phyloP scores from a whole-genome alignment of 1,139 yeast species.

The Saccharomyces hybrid region DNA sequence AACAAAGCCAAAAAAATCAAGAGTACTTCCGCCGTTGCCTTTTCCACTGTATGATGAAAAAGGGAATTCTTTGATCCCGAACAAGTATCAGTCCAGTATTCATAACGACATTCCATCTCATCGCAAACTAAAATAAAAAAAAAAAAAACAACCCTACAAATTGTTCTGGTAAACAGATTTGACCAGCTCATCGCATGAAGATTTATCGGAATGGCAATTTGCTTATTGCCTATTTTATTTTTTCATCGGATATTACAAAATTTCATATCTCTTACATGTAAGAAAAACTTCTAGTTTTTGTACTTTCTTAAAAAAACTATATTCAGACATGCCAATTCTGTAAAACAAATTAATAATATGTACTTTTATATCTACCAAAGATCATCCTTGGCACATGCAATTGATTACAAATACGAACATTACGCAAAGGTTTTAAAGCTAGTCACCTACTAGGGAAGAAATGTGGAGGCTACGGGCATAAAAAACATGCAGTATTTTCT shows the following conservation, averaged over 20 bases:
- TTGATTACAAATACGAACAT: neutral
- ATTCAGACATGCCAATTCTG: neutral
- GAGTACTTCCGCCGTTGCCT: slow-evolving; percentile 5
- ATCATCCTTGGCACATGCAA: neutral
- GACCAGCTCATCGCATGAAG: neutral
- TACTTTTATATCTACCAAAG: neutral
- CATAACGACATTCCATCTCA: neutral
- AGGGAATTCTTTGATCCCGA: neutral
- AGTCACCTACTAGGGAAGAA: neutral
- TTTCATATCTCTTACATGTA: neutral
- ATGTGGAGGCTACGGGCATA: neutral
- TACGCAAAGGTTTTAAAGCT: neutral
- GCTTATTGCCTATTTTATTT: neutral
- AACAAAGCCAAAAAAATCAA: neutral
- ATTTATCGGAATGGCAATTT: neutral
- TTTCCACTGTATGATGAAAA: slow-evolving; percentile 3
- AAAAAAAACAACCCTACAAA: neutral
- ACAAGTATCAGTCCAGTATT: neutral
- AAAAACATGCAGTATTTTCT: neutral
- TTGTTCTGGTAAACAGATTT: neutral
- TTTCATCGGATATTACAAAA: neutral
- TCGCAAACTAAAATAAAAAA: neutral
- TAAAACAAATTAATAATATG: neutral
- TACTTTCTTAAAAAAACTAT: neutral
- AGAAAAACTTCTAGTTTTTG: neutral